Percentiles rank a stretch among this genome's conserved stretches.
These are phyloP conservation scores for Globisporangium cederbergense DNA, from an alignment of 352 stramenopile species.

Conservation along the genomic window DNA sequence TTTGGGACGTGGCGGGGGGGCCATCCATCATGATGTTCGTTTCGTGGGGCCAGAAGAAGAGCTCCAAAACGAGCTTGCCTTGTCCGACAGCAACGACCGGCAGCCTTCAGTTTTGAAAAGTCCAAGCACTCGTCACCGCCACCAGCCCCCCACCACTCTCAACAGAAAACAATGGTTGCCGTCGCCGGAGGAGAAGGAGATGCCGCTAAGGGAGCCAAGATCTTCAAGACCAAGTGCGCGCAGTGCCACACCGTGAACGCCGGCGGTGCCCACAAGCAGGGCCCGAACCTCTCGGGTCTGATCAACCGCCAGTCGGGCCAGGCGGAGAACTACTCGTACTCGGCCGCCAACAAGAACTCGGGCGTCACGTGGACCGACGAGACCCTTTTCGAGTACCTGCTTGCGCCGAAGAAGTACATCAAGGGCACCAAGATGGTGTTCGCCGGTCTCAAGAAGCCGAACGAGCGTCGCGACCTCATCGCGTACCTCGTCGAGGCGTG, in stretches of 20 bases:
- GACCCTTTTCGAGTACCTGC: slow-evolving; percentile 98
- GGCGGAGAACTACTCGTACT: slow-evolving; percentile 98
- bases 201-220: slow-evolving; percentile 90
- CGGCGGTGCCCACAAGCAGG: slow-evolving; percentile 97
- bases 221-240: slow-evolving; percentile 97
- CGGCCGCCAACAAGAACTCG: slow-evolving; percentile 98
- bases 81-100: background rate
- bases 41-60: background rate
- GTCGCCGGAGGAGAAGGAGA: slow-evolving; percentile 51
- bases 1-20: too few relatives aligned
- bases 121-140: slow-evolving; percentile 24
- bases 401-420: slow-evolving; percentile 99
- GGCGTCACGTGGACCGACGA: slow-evolving; percentile 95
- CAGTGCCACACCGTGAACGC: slow-evolving; percentile 92
- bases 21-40: too few relatives aligned
- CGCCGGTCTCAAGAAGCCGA: slow-evolving; percentile 98
- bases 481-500: slow-evolving; percentile 94
- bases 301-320: slow-evolving; percentile 96
- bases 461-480: slow-evolving; percentile 97
- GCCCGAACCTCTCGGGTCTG: slow-evolving; percentile 97
- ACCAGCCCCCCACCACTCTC: background rate
- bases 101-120: slow-evolving; percentile 45
- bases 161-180: slow-evolving; percentile 14
- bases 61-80: background rate
- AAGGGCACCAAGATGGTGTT: slow-evolving; percentile 99